Base-by-base conservation (phyloP, 2,329 filamentous ascomycete genomes). In the Phialophora tarda region DNA sequence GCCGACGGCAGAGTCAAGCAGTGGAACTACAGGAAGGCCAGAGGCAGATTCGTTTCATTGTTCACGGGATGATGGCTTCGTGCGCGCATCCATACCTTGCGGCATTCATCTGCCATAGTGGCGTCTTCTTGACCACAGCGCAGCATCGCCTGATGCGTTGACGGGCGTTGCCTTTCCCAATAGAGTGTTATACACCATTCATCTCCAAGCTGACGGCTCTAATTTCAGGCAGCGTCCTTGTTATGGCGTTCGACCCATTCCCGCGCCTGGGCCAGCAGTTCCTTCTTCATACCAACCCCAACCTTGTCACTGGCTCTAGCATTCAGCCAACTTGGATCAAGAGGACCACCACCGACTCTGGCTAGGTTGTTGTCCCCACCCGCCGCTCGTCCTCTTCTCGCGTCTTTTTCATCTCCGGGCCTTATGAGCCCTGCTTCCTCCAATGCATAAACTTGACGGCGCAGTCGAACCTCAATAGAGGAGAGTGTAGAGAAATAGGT, bases 301-400 rank as follows among this genome's bases (percentile, higher is more conserved):
- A 96, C 91, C 69, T 89, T 89, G 69, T 91, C 90, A 68, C 91
- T 92, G 3, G 67, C 71, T 64, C 92, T 86, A 73, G 91, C 93
- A 76, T 97, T 98, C 73, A 98, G 79, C 87, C 91, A 94, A 34
- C 93, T 93, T 14, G 96, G 89, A 75, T 97, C 93, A 61, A 97
- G 82, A 80, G 47, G 88, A 26, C 71, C 71, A 11, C 71, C 71
- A 82, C 75, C 87, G 80, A 70, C 86, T 47, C 72, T 73, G 1
- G 69, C 75, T 63, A 74, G 75, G 59, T 71, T 76, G 66, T 67
- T 74, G 38, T 66, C 73, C 53, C 71, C 72, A 11, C 73, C 69
- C 60, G 62, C 51, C 41, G 64, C 54, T n/a, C 66, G 57, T 11
- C 67, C 69, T 59, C 67, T 70, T 66, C 67, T 69, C 48, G 67